Evolutionary conservation across 1,139 yeast species (phyloP).

Genomic region (Petasospora rhodanensis): DNA sequence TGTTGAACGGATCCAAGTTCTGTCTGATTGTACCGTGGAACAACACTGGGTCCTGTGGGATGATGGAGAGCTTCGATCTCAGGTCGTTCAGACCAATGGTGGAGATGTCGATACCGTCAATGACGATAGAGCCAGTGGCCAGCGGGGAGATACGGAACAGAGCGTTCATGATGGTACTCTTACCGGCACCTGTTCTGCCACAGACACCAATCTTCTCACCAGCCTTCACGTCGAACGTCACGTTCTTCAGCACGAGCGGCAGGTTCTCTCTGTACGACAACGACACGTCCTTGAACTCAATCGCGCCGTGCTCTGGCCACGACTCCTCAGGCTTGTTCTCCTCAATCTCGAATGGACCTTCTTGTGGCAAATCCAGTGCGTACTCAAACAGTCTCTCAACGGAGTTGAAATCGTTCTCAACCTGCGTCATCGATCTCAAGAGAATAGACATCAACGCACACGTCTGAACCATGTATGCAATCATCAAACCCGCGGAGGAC

Average conservation of each 20-base stretch:
- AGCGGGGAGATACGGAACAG: slow-evolving; percentile 59
- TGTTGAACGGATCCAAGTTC: slow-evolving; percentile 64
- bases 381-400: slow-evolving; percentile 72
- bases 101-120: slow-evolving; percentile 60
- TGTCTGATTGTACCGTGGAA: slow-evolving; percentile 63
- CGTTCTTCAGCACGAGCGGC: slow-evolving; percentile 55
- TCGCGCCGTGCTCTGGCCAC: slow-evolving; percentile 56
- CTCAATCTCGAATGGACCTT: slow-evolving; percentile 47
- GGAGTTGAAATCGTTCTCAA: slow-evolving; percentile 76
- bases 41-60: slow-evolving; percentile 77
- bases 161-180: slow-evolving; percentile 64
- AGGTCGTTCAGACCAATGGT: slow-evolving; percentile 52
- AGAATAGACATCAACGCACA: slow-evolving; percentile 45
- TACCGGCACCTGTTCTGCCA: slow-evolving; percentile 82
- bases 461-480: slow-evolving; percentile 53
- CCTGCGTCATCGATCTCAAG: slow-evolving; percentile 52
- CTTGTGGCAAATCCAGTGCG: slow-evolving; percentile 61
- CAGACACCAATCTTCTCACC: slow-evolving; percentile 69
- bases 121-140: slow-evolving; percentile 43
- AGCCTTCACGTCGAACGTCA: slow-evolving; percentile 40
- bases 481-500: slow-evolving; percentile 65
- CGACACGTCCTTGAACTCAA: slow-evolving; percentile 48
- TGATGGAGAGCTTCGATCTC: slow-evolving; percentile 59
- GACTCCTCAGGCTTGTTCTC: slow-evolving; percentile 45
- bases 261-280: slow-evolving; percentile 63